Evolutionary conservation across 2,329 filamentous ascomycete species (phyloP), one percentile per base, ranked within the genome.

Genomic region (Diaporthe sp.): DNA sequence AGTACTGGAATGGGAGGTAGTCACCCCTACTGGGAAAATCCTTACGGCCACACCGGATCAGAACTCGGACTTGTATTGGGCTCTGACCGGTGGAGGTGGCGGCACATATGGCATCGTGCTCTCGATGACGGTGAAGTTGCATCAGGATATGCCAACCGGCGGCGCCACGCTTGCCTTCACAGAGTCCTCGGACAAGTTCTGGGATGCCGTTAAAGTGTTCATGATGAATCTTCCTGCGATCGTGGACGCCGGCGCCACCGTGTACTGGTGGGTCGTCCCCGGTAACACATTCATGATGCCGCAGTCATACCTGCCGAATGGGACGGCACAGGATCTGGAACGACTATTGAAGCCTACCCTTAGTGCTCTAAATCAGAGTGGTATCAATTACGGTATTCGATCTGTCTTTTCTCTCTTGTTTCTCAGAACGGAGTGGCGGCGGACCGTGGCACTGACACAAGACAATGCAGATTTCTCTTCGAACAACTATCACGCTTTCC

Each of bases 61-160:
- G 37, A 85, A 89, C 68, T 71, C 81, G 0, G 88, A 90, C 71
- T 81, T 90, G 2, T 90, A 88, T 80, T 91, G 88, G 88, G 89
- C 88, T 12, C 80, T 89, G 4, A 81, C 82, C 60, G 87, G 87
- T 10, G 87, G 88, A 6, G 87, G 88, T 2, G 85, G 84, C 13
- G 87, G 87, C 5, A 88, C 84, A 6, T 90, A 87, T 75, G 88
- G 84, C 1, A 81, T 90, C 2, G 86, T 89, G 7, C 79, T 84
- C 31, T 88, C 86, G 4, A 82, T 89, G 80, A 89, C 87, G 1
- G 81, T 84, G n/a, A 88, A 87, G 77, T 83, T 85, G 1, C 83
- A 88, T 76, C 80, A 42, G 6, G 58, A 57, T 8, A 49, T 60
- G 70, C 44, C 58, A 3, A 70, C 55, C 1, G 71, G 31, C n/a